These are phyloP conservation scores for Asterophora parasitica DNA, from an alignment of 768 basidiomycete species.

Conservation along the genomic window DNA sequence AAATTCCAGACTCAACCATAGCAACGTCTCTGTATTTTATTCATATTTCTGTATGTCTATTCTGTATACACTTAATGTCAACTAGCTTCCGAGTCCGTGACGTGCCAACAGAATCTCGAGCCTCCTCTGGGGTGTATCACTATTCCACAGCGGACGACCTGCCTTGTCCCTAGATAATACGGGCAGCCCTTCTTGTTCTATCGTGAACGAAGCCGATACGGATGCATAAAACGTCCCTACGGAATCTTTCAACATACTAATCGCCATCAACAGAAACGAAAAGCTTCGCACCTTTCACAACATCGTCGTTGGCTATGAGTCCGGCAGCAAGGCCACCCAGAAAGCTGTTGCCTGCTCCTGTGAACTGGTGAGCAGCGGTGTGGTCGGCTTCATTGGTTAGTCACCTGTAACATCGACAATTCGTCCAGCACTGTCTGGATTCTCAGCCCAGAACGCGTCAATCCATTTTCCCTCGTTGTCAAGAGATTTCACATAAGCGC, in stretches of 20 bases:
- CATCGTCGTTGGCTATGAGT: constrained; percentile 46
- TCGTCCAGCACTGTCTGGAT: constrained; percentile 33
- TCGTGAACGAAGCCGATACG: constrained; percentile 76
- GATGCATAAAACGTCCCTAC: constrained; percentile 70
- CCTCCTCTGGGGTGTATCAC: constrained; percentile 56
- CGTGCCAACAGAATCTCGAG: constrained; percentile 47
- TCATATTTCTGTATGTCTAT: constrained; percentile 19
- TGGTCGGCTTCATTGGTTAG: not conserved
- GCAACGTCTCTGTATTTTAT: constrained; percentile 18
- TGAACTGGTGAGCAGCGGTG: not conserved
- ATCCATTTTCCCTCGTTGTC: constrained; percentile 51
- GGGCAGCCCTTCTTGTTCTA: constrained; percentile 82
- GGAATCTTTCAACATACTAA: not conserved
- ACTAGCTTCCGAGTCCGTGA: constrained; percentile 29
- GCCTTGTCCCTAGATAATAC: constrained; percentile 29
- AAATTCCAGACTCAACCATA: constrained; percentile 63
- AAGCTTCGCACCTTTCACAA: constrained; percentile 54
- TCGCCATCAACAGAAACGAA: constrained; percentile 1
- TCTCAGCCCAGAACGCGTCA: constrained; percentile 63
- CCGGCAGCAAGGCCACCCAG: constrained; percentile 83
- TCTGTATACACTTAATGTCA: constrained; percentile 32
- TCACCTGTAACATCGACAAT: constrained; percentile 81
- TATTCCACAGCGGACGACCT: constrained; percentile 57
- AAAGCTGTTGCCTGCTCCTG: constrained; percentile 90
- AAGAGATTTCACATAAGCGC: constrained; percentile 56